Evolutionary conservation across 2,329 filamentous ascomycete species (phyloP).

Genomic region (Polytolypa hystricis): DNA sequence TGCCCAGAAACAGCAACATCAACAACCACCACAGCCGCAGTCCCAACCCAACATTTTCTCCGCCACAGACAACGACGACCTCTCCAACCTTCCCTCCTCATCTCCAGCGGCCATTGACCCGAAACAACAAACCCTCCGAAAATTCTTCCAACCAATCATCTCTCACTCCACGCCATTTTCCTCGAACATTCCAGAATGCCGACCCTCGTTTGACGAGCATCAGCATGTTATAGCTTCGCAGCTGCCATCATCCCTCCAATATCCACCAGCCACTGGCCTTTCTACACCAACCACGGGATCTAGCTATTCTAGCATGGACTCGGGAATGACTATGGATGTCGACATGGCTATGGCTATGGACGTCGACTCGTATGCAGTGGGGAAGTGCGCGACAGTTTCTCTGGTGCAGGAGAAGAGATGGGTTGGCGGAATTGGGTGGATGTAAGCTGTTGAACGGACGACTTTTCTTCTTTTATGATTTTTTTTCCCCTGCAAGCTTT

Average conservation of each 20-base stretch:
- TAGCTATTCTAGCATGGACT: too few species aligned
- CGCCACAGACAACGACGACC: slow-evolving; percentile 15
- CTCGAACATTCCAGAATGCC: too few species aligned
- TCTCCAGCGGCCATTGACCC: slow-evolving; percentile 23
- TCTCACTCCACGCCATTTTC: too few species aligned
- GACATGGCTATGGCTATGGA: slow-evolving; percentile 22
- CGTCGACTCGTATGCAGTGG: slow-evolving; percentile 12
- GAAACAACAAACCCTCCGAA: slow-evolving; percentile 29
- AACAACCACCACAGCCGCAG: slow-evolving; percentile 1
- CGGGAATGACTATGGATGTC: slow-evolving; percentile 10
- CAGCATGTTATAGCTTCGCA: too few species aligned
- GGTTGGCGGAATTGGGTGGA: slow-evolving; percentile 23
- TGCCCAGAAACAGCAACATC: slow-evolving; percentile 25
- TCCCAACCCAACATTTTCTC: too few species aligned
- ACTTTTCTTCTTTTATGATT: neutral
- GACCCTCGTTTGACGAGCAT: too few species aligned
- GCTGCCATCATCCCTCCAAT: too few species aligned
- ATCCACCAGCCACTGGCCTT: too few species aligned
- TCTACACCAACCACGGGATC: too few species aligned
- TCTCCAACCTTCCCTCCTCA: slow-evolving; percentile 17
- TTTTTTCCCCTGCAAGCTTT: too few species aligned
- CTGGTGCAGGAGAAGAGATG: slow-evolving; percentile 15
- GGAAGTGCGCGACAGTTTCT: slow-evolving; percentile 15
- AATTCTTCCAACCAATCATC: slow-evolving; percentile 28
- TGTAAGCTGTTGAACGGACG: slow-evolving; percentile 13